Conservation (phyloP, 1,139 yeast genomes). For the Kurtzmaniella quercitrusa region DNA sequence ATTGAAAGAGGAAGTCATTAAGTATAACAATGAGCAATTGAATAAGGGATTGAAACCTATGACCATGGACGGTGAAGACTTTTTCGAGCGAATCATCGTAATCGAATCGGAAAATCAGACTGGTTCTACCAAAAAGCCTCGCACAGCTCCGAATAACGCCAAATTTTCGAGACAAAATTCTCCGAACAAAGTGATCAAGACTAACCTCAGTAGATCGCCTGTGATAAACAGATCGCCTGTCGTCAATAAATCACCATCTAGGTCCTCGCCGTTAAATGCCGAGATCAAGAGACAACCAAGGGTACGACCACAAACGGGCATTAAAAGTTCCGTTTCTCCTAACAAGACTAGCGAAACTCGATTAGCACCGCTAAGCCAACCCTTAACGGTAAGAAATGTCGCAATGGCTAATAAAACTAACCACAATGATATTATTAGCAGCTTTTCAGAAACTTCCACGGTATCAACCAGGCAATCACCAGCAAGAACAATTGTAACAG, state of each 20-base stretch:
- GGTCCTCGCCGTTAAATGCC: not conserved
- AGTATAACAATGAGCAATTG: conserved; percentile 38
- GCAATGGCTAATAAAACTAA: not conserved
- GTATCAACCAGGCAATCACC: conserved; percentile 11
- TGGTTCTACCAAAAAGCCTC: conserved; percentile 12
- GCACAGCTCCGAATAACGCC: not conserved
- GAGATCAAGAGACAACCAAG: conserved; percentile 1
- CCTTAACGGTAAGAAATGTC: conserved; percentile 1
- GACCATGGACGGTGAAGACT: conserved; percentile 42
- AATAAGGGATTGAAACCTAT: conserved; percentile 36
- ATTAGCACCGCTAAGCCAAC: conserved; percentile 4
- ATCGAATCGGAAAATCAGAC: conserved; percentile 35
- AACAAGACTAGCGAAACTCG: conserved; percentile 3
- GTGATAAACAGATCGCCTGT: conserved; percentile 5
- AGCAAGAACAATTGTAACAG: conserved; percentile 6
- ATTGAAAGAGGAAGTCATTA: conserved; percentile 43
- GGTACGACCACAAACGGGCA: conserved; percentile 5
- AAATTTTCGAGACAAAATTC: conserved; percentile 4
- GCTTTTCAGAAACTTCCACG: conserved; percentile 6
- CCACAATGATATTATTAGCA: not conserved
- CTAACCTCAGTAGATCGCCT: conserved; percentile 4
- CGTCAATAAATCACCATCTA: not conserved
- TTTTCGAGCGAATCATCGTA: conserved; percentile 36
- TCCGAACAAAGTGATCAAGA: conserved; percentile 2
- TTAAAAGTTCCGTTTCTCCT: conserved; percentile 3